Percentiles rank a stretch among this genome's conserved stretches.
Conservation (phyloP, 495 filamentous ascomycete genomes). For the Copromyces sp. region DNA sequence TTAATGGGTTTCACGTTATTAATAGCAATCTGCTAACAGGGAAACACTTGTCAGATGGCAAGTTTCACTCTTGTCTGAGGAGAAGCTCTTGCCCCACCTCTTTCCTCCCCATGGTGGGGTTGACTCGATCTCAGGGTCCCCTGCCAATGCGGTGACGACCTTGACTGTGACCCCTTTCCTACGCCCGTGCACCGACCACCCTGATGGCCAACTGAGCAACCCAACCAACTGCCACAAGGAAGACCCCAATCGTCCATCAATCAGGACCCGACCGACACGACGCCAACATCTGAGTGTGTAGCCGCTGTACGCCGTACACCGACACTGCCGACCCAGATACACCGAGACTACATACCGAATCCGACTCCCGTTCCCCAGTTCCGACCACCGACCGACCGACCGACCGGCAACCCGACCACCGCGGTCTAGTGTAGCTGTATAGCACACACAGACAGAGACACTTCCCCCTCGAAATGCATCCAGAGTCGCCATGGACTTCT, state of each 20-base stretch:
- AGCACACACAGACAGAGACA: neutral
- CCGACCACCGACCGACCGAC: neutral
- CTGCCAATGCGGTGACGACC: neutral
- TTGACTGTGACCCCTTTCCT: neutral
- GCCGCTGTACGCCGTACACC: neutral
- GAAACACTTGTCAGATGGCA: neutral
- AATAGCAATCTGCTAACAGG: neutral
- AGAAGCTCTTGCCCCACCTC: neutral
- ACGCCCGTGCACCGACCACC: neutral
- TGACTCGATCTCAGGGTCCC: neutral
- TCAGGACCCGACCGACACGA: neutral
- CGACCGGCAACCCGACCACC: neutral
- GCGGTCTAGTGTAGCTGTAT: too few relatives aligned
- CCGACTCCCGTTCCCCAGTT: neutral
- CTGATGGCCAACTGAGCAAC: neutral
- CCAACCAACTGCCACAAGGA: neutral
- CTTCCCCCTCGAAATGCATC: slow-evolving; percentile 23
- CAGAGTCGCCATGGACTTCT: slow-evolving; percentile 43
- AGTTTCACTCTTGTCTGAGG: neutral
- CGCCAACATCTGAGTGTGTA: neutral
- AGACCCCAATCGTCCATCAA: neutral
- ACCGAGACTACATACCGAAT: neutral
- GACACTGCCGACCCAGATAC: neutral
- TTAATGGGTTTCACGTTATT: neutral
- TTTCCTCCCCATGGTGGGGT: neutral